Conservation (phyloP, 2,329 filamentous ascomycete genomes). For the Epichloe sylvatica region DNA sequence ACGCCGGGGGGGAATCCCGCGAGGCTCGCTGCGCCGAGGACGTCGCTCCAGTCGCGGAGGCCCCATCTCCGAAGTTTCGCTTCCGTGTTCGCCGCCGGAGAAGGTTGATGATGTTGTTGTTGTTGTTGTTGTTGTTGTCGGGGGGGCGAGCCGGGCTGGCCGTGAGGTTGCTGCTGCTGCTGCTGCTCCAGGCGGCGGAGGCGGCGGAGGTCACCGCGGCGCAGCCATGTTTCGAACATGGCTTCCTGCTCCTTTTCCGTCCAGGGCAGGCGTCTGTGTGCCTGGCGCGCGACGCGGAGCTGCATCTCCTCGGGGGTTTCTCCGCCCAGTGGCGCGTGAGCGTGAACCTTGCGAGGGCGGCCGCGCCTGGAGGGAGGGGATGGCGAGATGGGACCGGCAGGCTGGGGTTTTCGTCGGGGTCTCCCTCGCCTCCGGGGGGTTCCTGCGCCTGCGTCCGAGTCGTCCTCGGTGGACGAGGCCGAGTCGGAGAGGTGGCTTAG, state of each 20-base stretch:
- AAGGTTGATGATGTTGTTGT: too few relatives aligned
- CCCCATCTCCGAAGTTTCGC: constrained; percentile 23
- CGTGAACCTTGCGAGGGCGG: constrained; percentile 26
- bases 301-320: constrained; percentile 33
- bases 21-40: constrained; percentile 64
- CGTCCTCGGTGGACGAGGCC: constrained; percentile 23
- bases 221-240: constrained; percentile 22
- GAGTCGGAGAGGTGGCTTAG: constrained; percentile 26
- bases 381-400: background rate
- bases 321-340: constrained; percentile 25
- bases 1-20: constrained; percentile 51
- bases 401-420: constrained; percentile 10
- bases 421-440: constrained; percentile 13
- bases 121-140: too few relatives aligned
- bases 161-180: too few relatives aligned
- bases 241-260: constrained; percentile 15
- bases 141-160: too few relatives aligned
- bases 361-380: constrained; percentile 13
- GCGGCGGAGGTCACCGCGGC: constrained; percentile 13
- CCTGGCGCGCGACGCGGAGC: constrained; percentile 32
- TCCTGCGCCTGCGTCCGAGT: constrained; percentile 15
- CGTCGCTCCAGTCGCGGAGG: constrained; percentile 70
- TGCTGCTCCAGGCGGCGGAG: background rate
- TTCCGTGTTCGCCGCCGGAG: constrained; percentile 7
- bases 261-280: constrained; percentile 18